These are phyloP conservation scores for Peribolospora baueri DNA, from an alignment of 768 basidiomycete genomes.

Conservation along the genomic window DNA sequence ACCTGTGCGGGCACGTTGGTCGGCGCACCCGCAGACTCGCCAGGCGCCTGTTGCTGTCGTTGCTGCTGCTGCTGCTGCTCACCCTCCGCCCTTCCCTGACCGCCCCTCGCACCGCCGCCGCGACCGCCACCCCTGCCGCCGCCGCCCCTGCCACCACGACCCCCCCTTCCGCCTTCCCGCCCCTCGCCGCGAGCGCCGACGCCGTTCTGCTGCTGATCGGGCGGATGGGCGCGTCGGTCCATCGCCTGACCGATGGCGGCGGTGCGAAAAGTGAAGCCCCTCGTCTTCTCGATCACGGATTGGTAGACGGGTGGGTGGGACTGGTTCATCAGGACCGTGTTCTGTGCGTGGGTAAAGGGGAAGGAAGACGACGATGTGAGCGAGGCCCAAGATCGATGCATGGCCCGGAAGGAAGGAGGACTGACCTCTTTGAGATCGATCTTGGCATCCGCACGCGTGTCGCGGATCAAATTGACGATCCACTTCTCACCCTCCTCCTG, in stretches of 20 bases:
- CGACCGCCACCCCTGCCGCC: slow-evolving; percentile 9
- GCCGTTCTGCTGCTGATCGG: slow-evolving; percentile 1
- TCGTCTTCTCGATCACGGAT: slow-evolving; percentile 81
- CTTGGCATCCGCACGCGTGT: slow-evolving; percentile 93
- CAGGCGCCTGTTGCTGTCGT: too few relatives aligned
- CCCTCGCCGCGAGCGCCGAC: slow-evolving; percentile 9
- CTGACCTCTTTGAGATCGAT: slow-evolving; percentile 83
- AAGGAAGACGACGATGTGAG: too few relatives aligned
- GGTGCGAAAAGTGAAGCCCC: slow-evolving; percentile 69
- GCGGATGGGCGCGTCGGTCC: slow-evolving; percentile 14
- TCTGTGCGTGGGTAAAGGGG: slow-evolving; percentile 26
- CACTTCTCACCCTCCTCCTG: slow-evolving; percentile 92
- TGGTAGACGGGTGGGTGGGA: slow-evolving; percentile 77
- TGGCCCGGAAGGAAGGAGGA: background rate
- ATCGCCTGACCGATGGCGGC: slow-evolving; percentile 69
- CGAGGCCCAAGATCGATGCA: too few relatives aligned
- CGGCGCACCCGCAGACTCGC: too few relatives aligned
- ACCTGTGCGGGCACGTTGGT: too few relatives aligned
- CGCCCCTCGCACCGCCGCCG: slow-evolving; percentile 1
- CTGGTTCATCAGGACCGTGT: slow-evolving; percentile 85
- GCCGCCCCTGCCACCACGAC: slow-evolving; percentile 9
- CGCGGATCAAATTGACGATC: slow-evolving; percentile 97
- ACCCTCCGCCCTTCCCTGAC: background rate
- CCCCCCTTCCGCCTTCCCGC: slow-evolving; percentile 7
- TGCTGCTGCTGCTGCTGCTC: background rate